Evolutionary conservation across 129 eudicot species (phyloP).

Genomic region (Calendula officinalis): DNA sequence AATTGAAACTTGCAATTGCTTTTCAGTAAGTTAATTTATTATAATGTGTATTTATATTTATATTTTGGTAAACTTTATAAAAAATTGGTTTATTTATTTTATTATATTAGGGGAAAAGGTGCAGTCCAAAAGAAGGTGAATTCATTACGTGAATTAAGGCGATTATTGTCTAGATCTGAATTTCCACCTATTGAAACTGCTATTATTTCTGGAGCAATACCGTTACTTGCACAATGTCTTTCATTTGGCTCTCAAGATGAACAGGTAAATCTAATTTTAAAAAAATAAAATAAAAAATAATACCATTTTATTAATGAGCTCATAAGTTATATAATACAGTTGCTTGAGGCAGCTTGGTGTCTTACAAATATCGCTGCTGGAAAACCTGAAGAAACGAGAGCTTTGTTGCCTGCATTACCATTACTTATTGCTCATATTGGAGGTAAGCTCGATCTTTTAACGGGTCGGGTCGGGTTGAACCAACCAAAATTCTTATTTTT

Average conservation of each 20-base stretch:
- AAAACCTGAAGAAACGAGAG: slow-evolving; percentile 92
- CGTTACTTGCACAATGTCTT: slow-evolving; percentile 78
- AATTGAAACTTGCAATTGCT: slow-evolving; percentile 54
- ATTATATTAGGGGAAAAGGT: slow-evolving; percentile 71
- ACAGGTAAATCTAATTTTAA: slow-evolving; percentile 52
- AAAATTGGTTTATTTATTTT: neutral
- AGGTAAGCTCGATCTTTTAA: slow-evolving; percentile 40
- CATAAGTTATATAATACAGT: slow-evolving; percentile 39
- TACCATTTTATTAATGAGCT: neutral
- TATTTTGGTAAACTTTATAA: neutral
- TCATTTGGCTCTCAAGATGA: slow-evolving; percentile 93
- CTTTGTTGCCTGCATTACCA: slow-evolving; percentile 91
- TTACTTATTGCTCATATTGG: slow-evolving; percentile 95
- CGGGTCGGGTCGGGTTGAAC: neutral
- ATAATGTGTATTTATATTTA: neutral
- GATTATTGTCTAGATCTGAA: slow-evolving; percentile 83
- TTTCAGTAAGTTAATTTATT: slow-evolving; percentile 58
- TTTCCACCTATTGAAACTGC: slow-evolving; percentile 96
- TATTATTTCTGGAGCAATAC: slow-evolving; percentile 74
- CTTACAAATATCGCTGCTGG: slow-evolving; percentile 96
- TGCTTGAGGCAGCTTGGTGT: slow-evolving; percentile 99
- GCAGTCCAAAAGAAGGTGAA: slow-evolving; percentile 66
- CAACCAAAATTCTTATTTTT: no score
- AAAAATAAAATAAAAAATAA: neutral
- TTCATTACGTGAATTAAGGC: slow-evolving; percentile 84